Evolutionary conservation across 192 early-diverging fungal genomes (phyloP), one percentile per base, ranked within the genome.

Genomic region (Entomortierella parvispora): DNA sequence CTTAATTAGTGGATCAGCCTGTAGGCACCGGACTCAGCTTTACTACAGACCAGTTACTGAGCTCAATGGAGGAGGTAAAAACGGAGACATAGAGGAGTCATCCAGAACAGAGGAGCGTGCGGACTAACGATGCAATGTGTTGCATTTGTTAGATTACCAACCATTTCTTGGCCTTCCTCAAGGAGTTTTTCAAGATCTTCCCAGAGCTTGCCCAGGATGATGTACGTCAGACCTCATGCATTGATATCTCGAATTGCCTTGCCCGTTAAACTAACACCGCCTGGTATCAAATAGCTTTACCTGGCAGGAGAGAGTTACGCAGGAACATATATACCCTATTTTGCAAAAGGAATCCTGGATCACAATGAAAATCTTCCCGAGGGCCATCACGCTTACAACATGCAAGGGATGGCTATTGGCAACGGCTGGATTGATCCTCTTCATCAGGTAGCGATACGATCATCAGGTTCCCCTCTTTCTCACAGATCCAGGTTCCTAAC

Each of bases 361-460:
- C 65, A 81, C 22, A 69, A 76, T 32, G 81, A 55, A 29, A 49
- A 60, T 6, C 56, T 63, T 14, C 64, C 62, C n/a, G 0, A n/a
- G 12, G 59, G 52, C 7, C 15, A 80, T 10, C 25, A 42, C 12
- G 34, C 44, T 65, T 84, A 87, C 48, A 81, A 86, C 52, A 47
- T 90, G n/a, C 66, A 81, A 66, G 89, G 89, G 18, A 3, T 87
- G 3, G 85, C 77, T 32, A 90, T 90, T 45, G 88, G 88, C 20
- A 90, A 90, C 62, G 89, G 89, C 18, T 90, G 89, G 89, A 89
- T 88, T 3, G 88, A 86, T 23, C 85, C 88, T 2, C 14, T 64
- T n/a, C 63, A 82, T 48, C 88, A 90, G 80, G 88, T 89, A 80
- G 22, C 26, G 37, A n/a, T 26, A 47, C 15, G 2, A 10, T 18